These are phyloP conservation scores for Xanthoconium separans DNA, from an alignment of 1,284 basidiomycete species.

Conservation along the genomic window DNA sequence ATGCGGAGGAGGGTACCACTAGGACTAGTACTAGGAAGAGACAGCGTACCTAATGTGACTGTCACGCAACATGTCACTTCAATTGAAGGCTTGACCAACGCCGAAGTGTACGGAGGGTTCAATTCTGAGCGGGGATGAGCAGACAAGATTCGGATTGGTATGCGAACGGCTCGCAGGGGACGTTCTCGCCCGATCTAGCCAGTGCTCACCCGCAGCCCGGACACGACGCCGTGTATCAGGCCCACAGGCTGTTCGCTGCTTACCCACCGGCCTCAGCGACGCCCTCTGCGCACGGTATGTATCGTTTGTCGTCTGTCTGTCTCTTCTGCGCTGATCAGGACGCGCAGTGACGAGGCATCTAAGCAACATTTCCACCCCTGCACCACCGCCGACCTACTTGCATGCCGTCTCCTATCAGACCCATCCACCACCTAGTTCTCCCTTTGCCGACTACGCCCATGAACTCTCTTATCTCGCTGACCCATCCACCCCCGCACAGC, in stretches of 20 bases:
- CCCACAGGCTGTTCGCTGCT: constrained; percentile 57
- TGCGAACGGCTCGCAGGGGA: constrained; percentile 19
- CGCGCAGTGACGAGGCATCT: constrained; percentile 63
- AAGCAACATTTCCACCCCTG: constrained; percentile 52
- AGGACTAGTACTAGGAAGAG: constrained; percentile 43
- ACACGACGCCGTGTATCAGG: constrained; percentile 52
- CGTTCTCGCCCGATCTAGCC: constrained; percentile 16
- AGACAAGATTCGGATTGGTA: constrained; percentile 23
- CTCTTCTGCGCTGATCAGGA: constrained; percentile 15
- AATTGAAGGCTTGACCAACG: background rate
- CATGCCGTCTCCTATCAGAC: constrained; percentile 41
- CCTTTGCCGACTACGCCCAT: constrained; percentile 32
- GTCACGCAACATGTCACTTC: constrained; percentile 24
- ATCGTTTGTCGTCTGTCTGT: constrained; percentile 16
- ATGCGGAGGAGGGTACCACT: constrained; percentile 52
- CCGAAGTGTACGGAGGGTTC: constrained; percentile 4
- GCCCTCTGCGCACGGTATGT: constrained; percentile 70
- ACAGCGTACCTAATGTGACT: constrained; percentile 33
- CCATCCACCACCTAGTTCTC: constrained; percentile 38
- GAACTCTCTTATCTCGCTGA: constrained; percentile 34
- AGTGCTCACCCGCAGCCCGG: constrained; percentile 2
- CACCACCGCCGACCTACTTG: constrained; percentile 58
- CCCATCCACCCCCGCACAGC: constrained; percentile 26
- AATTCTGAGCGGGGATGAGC: constrained; percentile 22
- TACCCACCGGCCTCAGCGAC: constrained; percentile 72